Conservation (phyloP, 345 rosid species). For the Eucalyptus caleyi region DNA sequence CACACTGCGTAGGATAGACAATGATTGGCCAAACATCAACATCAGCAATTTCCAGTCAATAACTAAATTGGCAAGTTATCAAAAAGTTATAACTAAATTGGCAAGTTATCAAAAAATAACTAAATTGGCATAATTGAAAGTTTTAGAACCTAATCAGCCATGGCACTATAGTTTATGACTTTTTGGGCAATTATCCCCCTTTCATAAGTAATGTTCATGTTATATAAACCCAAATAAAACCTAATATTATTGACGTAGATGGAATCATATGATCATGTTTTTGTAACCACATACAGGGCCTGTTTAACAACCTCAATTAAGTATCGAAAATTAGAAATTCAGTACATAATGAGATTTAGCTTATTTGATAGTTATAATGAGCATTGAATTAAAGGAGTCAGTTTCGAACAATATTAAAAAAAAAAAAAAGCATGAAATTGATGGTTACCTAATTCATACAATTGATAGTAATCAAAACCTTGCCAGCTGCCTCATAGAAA, state of each 20-base stretch:
- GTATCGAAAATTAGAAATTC: background rate
- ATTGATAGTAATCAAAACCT: background rate
- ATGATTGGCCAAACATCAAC: rapidly evolving
- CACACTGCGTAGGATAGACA: rapidly evolving
- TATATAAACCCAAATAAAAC: background rate
- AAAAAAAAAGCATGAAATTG: too few relatives aligned
- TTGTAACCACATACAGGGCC: background rate
- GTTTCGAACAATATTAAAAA: background rate
- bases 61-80: background rate
- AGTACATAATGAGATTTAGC: background rate
- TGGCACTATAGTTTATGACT: too few relatives aligned
- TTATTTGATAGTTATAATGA: background rate
- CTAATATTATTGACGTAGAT: background rate
- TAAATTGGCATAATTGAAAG: background rate
- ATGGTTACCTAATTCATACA: background rate
- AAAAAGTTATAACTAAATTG: background rate
- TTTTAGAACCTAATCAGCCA: background rate
- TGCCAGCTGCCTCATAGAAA: background rate
- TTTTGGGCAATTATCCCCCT: background rate
- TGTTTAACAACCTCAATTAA: background rate
- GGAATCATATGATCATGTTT: background rate
- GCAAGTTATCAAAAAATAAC: background rate
- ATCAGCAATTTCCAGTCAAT: rapidly evolving
- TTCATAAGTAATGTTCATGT: background rate
- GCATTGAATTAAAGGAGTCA: background rate